Evolutionary conservation across 2,329 filamentous ascomycete genomes (phyloP), one percentile per base, ranked within the genome.

Genomic region (Xylaria arbuscula): DNA sequence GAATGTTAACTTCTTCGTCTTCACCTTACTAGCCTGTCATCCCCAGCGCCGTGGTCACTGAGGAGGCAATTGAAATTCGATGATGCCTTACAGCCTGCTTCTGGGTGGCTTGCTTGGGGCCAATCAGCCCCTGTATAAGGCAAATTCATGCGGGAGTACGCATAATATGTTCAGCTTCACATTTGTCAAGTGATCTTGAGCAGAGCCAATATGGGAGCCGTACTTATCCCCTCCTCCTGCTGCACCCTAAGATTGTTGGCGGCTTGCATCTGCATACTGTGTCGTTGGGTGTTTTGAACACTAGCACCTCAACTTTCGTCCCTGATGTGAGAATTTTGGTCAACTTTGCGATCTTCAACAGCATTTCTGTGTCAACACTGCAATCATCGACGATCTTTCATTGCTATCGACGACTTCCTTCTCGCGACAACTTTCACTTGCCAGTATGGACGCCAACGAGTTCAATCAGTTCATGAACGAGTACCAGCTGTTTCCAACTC

Each of bases 221-320:
- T 22, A 19, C 22, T 11, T 17, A 62, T 45, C 24, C 9, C 15
- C 22, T n/a, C 19, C 7, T 32, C 11, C n/a, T 55, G 22, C 50
- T 62, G 48, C 59, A 62, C 59, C 59, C 59, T 54, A 62, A 51
- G 9, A 3, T 10, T 7, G 1, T 19, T 19, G 7, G n/a, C n/a
- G 10, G 3, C 32, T 40, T 60, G 19, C 13, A 40, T n/a, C 32
- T 24, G 6, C 42, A 36, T 24, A 53, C 48, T 53, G 59, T 53
- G 17, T 51, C 13, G 50, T 19, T 10, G 6, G 24, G 13, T 7
- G 17, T 19, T n/a, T 32, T 10, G 32, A 42, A 19, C 15, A 15
- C 19, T 10, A 45, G 34, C 42, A 38, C 17, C 53, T 51, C 53
- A 58, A 38, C n/a, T 1, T 53, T 53, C 34, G 32, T n/a, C 11